phyloP scores from a whole-genome alignment of 495 filamentous ascomycete species.

The Hyaloscypha variabilis region DNA sequence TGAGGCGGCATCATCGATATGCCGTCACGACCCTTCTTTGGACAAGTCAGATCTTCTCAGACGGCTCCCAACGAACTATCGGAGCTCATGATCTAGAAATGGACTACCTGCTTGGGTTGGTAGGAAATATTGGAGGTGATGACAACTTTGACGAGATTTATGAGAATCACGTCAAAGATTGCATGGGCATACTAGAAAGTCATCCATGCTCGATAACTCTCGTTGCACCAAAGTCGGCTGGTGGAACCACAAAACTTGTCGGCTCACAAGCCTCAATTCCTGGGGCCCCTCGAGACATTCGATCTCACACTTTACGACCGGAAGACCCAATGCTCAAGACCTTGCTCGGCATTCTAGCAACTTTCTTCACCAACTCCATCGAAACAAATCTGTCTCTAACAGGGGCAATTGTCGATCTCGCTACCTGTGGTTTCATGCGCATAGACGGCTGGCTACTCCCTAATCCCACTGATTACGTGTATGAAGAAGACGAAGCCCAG shows the following conservation, averaged over 20 bases:
- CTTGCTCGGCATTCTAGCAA: slow-evolving; percentile 67
- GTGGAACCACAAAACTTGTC: slow-evolving; percentile 51
- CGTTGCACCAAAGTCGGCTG: slow-evolving; percentile 54
- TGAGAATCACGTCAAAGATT: slow-evolving; percentile 81
- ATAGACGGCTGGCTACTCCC: slow-evolving; percentile 90
- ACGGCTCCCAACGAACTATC: slow-evolving; percentile 62
- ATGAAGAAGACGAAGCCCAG: slow-evolving; percentile 42
- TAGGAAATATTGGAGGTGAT: slow-evolving; percentile 69
- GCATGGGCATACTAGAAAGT: slow-evolving; percentile 73
- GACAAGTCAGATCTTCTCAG: slow-evolving; percentile 54
- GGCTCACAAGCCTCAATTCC: slow-evolving; percentile 52
- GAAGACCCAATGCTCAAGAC: slow-evolving; percentile 78
- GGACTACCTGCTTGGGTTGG: slow-evolving; percentile 71
- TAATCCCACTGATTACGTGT: slow-evolving; percentile 63
- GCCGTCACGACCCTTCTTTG: slow-evolving; percentile 76
- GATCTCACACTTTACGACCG: slow-evolving; percentile 60
- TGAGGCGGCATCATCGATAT: slow-evolving; percentile 86
- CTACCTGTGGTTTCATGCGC: slow-evolving; percentile 78
- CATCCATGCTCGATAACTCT: slow-evolving; percentile 71
- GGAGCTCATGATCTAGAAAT: slow-evolving; percentile 83
- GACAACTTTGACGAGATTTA: slow-evolving; percentile 78
- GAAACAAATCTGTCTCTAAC: slow-evolving; percentile 88
- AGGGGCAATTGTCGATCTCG: slow-evolving; percentile 77
- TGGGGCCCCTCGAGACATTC: slow-evolving; percentile 56
- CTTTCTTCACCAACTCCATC: slow-evolving; percentile 87